Base-by-base conservation (phyloP, 2,329 filamentous ascomycete genomes). In the Alternaria brassicicola region DNA sequence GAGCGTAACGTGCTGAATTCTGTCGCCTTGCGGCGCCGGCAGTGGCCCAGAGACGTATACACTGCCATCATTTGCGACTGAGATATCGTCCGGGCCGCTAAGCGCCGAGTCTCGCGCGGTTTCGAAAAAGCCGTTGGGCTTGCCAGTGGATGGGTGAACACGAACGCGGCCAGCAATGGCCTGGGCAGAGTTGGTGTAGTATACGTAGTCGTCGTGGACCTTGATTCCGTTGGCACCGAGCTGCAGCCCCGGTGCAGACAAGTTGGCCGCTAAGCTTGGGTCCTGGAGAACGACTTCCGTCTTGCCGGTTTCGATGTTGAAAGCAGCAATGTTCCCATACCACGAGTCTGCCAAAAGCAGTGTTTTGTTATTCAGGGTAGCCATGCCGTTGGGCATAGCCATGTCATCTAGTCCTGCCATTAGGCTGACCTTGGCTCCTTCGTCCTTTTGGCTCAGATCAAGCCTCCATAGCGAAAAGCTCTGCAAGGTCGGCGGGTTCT, bases 171-270 rank as follows among this genome's bases (percentile, higher is more conserved):
- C 59, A n/a, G 67, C 38, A 1, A 48, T 41, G 12, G 43, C 36
- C 1, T 49, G 55, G 15, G 59, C 59, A 2, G 59, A 45, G 49
- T 72, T 74, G 12, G 58, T 59, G 42, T 62, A 74, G 60, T 72
- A 74, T 15, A 59, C 13, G 17, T 50, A 54, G 0, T 35, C 43
- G 2, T 33, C 19, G 23, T 57, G 48, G n/a, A 65, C 8, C 30
- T 63, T 65, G 15, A 73, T 35, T 6, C 71, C 70, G 31, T 74
- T 73, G 30, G 66, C 62, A 9, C 71, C 69, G 2, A 67, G 26
- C 3, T 55, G 54, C 10, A 68, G 25, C 6, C 38, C 30, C 2
- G 52, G 43, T 0, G 42, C 15, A 5, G 47, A 56, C n/a, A 62
- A 43, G 8, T 63, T 59, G 8, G 61, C 33, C 21, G 57, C 47